Base-by-base conservation (phyloP, 176 grass and related monocot genomes). In the Echinochloa phyllopogon region DNA sequence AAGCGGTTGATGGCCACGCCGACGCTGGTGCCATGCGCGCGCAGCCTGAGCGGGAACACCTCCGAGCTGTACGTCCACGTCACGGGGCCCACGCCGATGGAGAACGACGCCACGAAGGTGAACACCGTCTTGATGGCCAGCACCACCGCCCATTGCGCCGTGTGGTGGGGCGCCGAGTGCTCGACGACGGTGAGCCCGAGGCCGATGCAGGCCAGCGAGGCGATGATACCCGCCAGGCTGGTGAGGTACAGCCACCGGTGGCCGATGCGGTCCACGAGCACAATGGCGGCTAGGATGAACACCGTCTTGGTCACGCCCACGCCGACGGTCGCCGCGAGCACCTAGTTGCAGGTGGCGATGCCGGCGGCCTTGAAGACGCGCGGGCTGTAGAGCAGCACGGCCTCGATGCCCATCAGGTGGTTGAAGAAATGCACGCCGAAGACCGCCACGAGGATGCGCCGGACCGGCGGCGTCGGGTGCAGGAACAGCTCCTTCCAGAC, bases 401-500 rank as follows among this genome's bases (percentile, higher is more conserved):
- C 91, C 51, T 92, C 91, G 66, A 92, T 92, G 0, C 87, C 87
- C 0, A 84, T 87, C 0, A 75, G 68, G 24, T 92, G 90, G 17
- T 93, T 67, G 72, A 93, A 93, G 80, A 89, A 84, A 61, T 90
- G 91, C 6, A 93, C 29, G 0, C 87, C 91, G 15, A 84, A 9
- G 16, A 80, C 84, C 0, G 87, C 72, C 2, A 81, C 7, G 6
- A 93, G 57, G 18, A 93, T 75, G 5, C 83, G 83, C 6, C 81
- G 50, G 3, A 93, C 69, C 10, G 87, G 20, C 8, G 74, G 69
- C 16, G 84, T 84, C 59, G 87, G 91, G 27, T 24, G 75, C n/a
- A 92, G 27, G 51, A 91, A 82, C 73, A 94, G 11, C 73, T 94
- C 86, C 56, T 76, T 92, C 81, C 87, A 85, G 0, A 94, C 92